Evolutionary conservation across 1,139 yeast genomes (phyloP).

Genomic region (Diutina pseudorugosa): DNA sequence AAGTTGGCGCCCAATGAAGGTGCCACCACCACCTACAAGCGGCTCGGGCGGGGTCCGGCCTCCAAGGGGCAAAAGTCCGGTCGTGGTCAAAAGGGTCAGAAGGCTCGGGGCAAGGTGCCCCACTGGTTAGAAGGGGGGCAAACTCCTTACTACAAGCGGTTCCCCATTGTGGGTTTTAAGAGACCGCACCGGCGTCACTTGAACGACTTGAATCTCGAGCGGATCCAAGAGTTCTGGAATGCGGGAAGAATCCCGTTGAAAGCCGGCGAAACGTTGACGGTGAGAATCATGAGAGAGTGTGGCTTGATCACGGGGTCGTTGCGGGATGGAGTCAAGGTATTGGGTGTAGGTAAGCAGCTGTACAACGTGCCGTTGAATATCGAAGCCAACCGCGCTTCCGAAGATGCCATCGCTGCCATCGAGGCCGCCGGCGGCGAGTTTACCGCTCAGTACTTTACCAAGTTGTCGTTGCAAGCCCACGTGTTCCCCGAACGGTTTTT

Average conservation of each 20-base stretch:
- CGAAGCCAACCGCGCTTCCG: constrained; percentile 75
- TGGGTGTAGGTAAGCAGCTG: constrained; percentile 52
- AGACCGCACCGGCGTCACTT: constrained; percentile 39
- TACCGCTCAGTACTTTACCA: constrained; percentile 61
- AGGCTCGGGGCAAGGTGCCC: constrained; percentile 85
- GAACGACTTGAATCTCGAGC: constrained; percentile 42
- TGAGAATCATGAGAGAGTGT: constrained; percentile 51
- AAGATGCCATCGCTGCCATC: constrained; percentile 58
- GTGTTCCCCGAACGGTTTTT: constrained; percentile 62
- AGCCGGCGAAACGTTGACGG: constrained; percentile 51
- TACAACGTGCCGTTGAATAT: constrained; percentile 55
- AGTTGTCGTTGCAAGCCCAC: constrained; percentile 60
- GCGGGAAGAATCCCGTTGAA: constrained; percentile 57
- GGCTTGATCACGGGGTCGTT: constrained; percentile 65
- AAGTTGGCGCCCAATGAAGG: constrained; percentile 28
- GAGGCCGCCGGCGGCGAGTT: constrained; percentile 64
- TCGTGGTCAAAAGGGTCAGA: constrained; percentile 98
- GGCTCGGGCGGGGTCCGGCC: constrained; percentile 96
- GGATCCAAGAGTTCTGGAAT: constrained; percentile 51
- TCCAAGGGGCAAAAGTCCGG: constrained; percentile 90
- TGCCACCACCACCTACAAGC: constrained; percentile 35
- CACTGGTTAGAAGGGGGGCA: constrained; percentile 99
- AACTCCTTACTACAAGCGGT: constrained; percentile 79
- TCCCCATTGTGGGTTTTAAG: constrained; percentile 85
- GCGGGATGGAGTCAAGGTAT: constrained; percentile 71